Percentiles rank a stretch among this genome's conserved stretches.
Conservation (phyloP, 495 filamentous ascomycete species). For the Annulohypoxylon bovei region DNA sequence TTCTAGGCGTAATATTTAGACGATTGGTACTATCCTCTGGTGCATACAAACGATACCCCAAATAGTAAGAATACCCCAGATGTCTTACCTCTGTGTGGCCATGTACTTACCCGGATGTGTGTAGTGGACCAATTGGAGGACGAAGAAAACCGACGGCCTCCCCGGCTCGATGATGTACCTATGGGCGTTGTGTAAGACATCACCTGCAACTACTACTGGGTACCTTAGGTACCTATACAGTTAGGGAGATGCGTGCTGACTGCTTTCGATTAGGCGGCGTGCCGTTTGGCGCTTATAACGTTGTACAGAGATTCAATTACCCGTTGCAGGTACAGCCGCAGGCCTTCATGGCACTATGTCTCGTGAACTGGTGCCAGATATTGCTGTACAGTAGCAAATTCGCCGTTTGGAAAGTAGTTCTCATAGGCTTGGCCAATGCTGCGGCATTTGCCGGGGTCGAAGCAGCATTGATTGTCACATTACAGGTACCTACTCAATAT, state of each 20-base stretch:
- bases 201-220: no score
- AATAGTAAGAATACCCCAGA: conserved; percentile 23
- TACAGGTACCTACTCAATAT: conserved; percentile 64
- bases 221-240: background rate
- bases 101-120: background rate
- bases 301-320: conserved; percentile 74
- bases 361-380: conserved; percentile 74
- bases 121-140: conserved; percentile 73
- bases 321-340: conserved; percentile 80
- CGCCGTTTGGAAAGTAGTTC: conserved; percentile 58
- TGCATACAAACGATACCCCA: conserved; percentile 57
- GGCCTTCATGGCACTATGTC: conserved; percentile 69
- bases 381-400: conserved; percentile 70
- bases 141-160: conserved; percentile 76
- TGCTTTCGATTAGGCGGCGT: conserved; percentile 49
- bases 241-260: conserved; percentile 6
- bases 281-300: conserved; percentile 57
- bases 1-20: conserved; percentile 25
- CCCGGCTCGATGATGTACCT: conserved; percentile 79
- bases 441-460: conserved; percentile 67
- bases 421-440: conserved; percentile 53
- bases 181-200: conserved; percentile 70
- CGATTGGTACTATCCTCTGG: conserved; percentile 51
- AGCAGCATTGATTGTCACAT: conserved; percentile 68
- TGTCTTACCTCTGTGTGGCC: background rate